Conservation (phyloP, 2,329 filamentous ascomycete genomes). For the Proliferodiscus dingleyae region DNA sequence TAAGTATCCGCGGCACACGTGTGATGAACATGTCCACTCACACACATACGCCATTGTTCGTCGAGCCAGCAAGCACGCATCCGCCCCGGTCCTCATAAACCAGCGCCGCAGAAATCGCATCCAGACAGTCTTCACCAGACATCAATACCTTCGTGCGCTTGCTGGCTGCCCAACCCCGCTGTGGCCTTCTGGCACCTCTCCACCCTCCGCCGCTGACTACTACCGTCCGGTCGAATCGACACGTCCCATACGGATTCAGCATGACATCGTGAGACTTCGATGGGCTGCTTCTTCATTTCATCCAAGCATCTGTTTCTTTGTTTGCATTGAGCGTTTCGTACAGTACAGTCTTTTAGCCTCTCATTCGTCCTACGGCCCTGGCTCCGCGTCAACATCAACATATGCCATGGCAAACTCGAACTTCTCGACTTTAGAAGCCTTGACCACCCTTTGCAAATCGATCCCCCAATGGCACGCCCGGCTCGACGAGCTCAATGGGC, state of each 20-base stretch:
- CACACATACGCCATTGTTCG: neutral
- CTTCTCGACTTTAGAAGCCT: slow-evolving; percentile 44
- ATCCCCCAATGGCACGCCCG: slow-evolving; percentile 56
- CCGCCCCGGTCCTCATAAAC: too few species aligned
- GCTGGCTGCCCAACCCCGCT: too few species aligned
- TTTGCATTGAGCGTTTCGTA: neutral
- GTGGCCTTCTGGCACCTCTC: too few species aligned
- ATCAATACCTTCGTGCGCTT: too few species aligned
- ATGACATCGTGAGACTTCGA: neutral
- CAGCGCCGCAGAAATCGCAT: too few species aligned
- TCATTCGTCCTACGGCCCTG: neutral
- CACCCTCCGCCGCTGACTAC: too few species aligned
- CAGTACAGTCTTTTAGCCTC: too few species aligned
- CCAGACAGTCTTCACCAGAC: too few species aligned
- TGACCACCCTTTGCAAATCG: slow-evolving; percentile 49
- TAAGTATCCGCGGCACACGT: neutral
- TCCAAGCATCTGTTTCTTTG: neutral
- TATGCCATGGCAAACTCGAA: slow-evolving; percentile 2
- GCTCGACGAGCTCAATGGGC: slow-evolving; percentile 54
- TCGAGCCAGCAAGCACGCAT: neutral
- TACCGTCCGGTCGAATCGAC: too few species aligned
- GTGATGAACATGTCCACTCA: neutral
- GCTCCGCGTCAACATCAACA: neutral
- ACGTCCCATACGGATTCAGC: neutral
- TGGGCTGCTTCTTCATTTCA: neutral